Evolutionary conservation across 208 protist species (phyloP).

Genomic region (Wallacemonas sp.): DNA sequence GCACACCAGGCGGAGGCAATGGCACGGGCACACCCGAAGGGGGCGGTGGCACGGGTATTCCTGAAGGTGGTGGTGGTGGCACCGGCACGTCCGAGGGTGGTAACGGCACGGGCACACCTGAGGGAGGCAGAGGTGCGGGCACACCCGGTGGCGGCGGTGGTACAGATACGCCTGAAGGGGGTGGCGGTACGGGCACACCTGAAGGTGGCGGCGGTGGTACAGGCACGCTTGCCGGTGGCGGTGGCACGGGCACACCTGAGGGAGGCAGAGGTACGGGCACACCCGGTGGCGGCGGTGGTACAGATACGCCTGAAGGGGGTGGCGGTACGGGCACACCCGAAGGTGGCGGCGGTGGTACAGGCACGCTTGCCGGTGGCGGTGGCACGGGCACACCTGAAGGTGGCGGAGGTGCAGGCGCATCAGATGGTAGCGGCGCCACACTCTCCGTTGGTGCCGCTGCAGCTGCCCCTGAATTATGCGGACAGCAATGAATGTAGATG

Average conservation of each 20-base stretch:
- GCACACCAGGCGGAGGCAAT: neutral
- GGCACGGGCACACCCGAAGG: neutral
- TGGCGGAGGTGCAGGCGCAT: neutral
- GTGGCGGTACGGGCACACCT: neutral
- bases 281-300: neutral
- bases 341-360: neutral
- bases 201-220: slow-evolving; percentile 4
- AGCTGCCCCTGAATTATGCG: neutral
- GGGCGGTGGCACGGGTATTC: neutral
- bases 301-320: slow-evolving; percentile 4
- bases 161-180: neutral
- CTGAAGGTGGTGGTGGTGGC: slow-evolving; percentile 14
- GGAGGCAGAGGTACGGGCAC: neutral
- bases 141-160: slow-evolving; percentile 14
- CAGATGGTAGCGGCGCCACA: neutral
- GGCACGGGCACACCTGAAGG: slow-evolving; percentile 1
- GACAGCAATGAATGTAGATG: slow-evolving; percentile 36
- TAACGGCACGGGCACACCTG: neutral
- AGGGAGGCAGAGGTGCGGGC: slow-evolving; percentile 12
- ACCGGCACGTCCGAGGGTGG: slow-evolving; percentile 14
- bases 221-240: neutral
- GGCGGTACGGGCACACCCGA: neutral
- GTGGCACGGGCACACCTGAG: neutral
- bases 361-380: neutral
- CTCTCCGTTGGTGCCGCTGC: neutral